These are phyloP conservation scores for Carpinus fangiana DNA, from an alignment of 306 rosid species.

Conservation along the genomic window DNA sequence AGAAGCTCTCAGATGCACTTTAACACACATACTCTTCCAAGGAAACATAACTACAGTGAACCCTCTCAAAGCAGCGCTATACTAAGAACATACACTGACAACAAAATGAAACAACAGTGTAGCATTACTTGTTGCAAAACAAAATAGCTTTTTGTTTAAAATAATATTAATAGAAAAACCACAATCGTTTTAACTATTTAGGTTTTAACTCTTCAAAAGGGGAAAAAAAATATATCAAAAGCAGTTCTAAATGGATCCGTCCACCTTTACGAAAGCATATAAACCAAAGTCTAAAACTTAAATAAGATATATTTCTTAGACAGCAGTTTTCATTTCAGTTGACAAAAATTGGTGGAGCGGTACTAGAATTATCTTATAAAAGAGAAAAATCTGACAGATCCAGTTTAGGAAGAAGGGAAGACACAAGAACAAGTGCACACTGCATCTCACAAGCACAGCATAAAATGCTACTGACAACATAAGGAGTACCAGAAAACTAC, in stretches of 20 bases:
- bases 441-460: not conserved
- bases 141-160: not conserved
- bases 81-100: too few species aligned
- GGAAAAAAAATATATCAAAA: not conserved
- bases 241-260: not conserved
- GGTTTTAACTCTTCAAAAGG: not conserved
- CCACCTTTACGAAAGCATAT: not conserved
- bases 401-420: not conserved
- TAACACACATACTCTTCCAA: not conserved
- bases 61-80: too few species aligned
- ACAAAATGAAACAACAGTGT: not conserved
- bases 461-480: not conserved
- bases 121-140: not conserved
- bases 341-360: not conserved
- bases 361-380: not conserved
- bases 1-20: too few species aligned
- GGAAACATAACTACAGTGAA: too few species aligned
- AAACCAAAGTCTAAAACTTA: not conserved
- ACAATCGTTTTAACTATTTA: not conserved
- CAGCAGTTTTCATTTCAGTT: not conserved
- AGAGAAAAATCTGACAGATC: not conserved
- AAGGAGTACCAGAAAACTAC: not conserved
- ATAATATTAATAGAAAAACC: not conserved
- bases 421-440: not conserved
- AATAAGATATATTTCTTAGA: not conserved